Percentiles rank a stretch among this genome's conserved stretches.
Evolutionary conservation across 2,329 filamentous ascomycete genomes (phyloP).

Genomic region (Ceratocystis destructans): DNA sequence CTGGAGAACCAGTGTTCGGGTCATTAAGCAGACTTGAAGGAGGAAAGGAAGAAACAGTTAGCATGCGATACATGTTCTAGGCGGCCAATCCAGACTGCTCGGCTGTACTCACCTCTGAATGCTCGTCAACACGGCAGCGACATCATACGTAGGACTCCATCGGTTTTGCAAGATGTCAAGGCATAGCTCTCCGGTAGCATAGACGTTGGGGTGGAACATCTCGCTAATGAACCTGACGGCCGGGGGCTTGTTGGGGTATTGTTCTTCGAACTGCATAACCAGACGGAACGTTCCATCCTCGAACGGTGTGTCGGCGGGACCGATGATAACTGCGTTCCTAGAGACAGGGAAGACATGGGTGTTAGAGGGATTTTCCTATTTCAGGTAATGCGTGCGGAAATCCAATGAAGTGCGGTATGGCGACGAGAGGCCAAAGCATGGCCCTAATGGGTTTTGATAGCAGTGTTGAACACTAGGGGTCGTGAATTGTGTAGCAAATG

Average conservation of each 20-base stretch:
- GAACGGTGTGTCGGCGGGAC: constrained; percentile 90
- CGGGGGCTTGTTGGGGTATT: constrained; percentile 96
- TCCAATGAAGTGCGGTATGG: not conserved
- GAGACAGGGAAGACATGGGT: not conserved
- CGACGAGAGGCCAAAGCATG: not conserved
- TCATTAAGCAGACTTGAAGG: constrained; percentile 72
- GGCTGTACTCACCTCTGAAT: constrained; percentile 66
- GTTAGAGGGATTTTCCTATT: constrained; percentile 8
- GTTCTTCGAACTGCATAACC: constrained; percentile 98
- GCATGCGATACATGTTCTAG: constrained; percentile 17
- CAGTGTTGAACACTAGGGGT: not conserved
- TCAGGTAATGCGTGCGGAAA: not conserved
- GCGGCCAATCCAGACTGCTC: not conserved
- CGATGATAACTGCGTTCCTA: constrained; percentile 98
- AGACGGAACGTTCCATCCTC: constrained; percentile 96
- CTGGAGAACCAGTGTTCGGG: constrained; percentile 94
- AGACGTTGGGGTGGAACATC: constrained; percentile 99
- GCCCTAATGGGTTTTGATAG: not conserved
- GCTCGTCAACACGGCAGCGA: constrained; percentile 90
- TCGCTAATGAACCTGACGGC: constrained; percentile 97
- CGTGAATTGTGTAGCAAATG: not conserved
- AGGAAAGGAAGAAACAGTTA: constrained; percentile 22
- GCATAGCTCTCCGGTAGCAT: constrained; percentile 90
- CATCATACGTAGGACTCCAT: constrained; percentile 98
- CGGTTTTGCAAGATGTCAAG: constrained; percentile 94